Evolutionary conservation across 805 yeast genomes (phyloP), one percentile per base, ranked within the genome.

Genomic region (Wickerhamiella azymoides): DNA sequence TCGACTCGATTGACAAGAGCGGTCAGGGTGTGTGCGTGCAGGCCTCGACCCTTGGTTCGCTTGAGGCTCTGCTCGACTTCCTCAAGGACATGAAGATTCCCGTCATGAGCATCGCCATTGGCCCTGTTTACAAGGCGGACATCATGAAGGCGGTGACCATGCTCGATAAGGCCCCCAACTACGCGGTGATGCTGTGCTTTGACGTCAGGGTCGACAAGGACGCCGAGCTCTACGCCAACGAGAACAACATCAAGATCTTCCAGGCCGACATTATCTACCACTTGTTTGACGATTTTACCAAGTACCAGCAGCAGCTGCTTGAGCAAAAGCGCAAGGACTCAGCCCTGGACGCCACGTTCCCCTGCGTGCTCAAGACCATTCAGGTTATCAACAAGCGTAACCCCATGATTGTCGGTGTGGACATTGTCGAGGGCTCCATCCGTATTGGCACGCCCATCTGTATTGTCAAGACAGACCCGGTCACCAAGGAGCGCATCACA

Each of bases 331-430:
- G 96, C 67, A 77, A 79, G 62, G 94, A 84, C 54, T 83, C 81
- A 67, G 70, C 80, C 67, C 89, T 79, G 57, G 82, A 74, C 57
- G 98, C 97, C 40, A 82, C 83, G 42, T 88, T 78, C 79, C 99
- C 99, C 56, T 82, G 93, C 72, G 96, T 89, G 28, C 68, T 92
- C 68, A 84, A 84, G 67, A 92, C 96, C 14, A 66, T 92, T 54
- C 97, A 92, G 70, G 84, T 92, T 61, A 92, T 92, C 65, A 92
- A 92, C 79, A 89, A 89, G 71, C 84, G 98, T 68, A 85, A 88
- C 64, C 99, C 99, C 51, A 92, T 92, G 97, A 88, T 92, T 61
- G 84, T 92, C 60, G 99, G 99, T 77, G 97, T 92, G 49, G 99
- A 92, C 62, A 94, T 92, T 49, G 64, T 76, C 39, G 97, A 92